Conservation (phyloP, 208 protist species). For the Entamoeba invadens region DNA sequence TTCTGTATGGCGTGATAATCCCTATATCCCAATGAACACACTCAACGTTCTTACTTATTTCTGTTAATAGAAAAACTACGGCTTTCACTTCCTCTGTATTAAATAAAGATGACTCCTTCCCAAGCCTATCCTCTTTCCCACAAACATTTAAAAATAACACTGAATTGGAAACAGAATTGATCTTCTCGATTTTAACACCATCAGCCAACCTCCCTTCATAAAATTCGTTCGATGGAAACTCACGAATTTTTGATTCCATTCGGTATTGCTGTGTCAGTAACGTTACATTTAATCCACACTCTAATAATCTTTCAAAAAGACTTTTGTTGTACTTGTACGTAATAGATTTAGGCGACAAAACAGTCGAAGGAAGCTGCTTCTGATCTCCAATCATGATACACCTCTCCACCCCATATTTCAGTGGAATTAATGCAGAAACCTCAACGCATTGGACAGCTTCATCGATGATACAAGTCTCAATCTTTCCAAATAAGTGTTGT, state of each 20-base stretch:
- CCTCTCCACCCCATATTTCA: slow-evolving; percentile 43
- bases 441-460: slow-evolving; percentile 12
- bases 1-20: not conserved
- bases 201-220: not conserved
- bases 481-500: not conserved
- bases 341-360: slow-evolving; percentile 33
- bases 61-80: not conserved
- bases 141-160: not conserved
- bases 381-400: slow-evolving; percentile 63
- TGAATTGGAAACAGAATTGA: too few species aligned
- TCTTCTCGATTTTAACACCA: not conserved
- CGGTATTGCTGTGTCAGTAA: not conserved
- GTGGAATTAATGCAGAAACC: slow-evolving; percentile 53
- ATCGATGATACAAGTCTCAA: slow-evolving; percentile 21
- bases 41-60: not conserved
- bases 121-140: not conserved
- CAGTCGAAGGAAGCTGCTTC: slow-evolving; percentile 62
- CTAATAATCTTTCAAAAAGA: not conserved
- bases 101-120: not conserved
- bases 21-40: not conserved
- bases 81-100: not conserved
- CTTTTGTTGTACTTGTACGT: not conserved
- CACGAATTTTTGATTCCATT: not conserved
- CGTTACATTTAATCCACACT: not conserved
- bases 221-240: not conserved